Evolutionary conservation across 2,329 filamentous ascomycete genomes (phyloP), one percentile per base, ranked within the genome.

Genomic region (Fusarium austroafricanum): DNA sequence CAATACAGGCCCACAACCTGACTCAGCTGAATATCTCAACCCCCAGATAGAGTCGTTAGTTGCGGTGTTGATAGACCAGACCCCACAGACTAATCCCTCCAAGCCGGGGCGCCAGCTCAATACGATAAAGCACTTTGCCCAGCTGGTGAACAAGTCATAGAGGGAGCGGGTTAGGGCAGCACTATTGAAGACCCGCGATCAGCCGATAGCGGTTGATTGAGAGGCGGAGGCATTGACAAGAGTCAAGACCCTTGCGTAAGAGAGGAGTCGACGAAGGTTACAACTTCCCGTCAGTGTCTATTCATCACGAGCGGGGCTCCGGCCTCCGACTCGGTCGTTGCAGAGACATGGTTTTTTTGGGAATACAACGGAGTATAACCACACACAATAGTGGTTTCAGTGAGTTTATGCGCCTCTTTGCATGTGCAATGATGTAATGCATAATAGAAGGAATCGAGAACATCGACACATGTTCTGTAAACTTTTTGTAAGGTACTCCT

Each of bases 81-180:
- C 71, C 71, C 71, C 71, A 54, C 71, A 71, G 58, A 58, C 61
- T 49, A 57, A 47, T 61, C 51, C 49, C 50, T 57, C 50, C 40
- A 58, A 28, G 42, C 35, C 47, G 52, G 52, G 61, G 59, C 64
- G 64, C 40, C 39, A 64, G 53, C 58, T 65, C 53, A 50, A 54
- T 64, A 46, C 42, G 47, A 63, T 38, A 20, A 60, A 33, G 18
- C 37, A 44, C 58, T 49, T 44, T 56, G 10, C 59, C 57, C 28
- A 47, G 31, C 35, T 40, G 29, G 58, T 39, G 33, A 44, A 38
- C 44, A 21, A 20, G n/a, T 47, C 26, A 43, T 20, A 50, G 28
- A 61, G 20, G 44, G 49, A 61, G 61, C 35, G 47, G 47, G 17
- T 33, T 33, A 28, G 51, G 37, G 23, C 37, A 39, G 20, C 26